Percentiles rank a stretch among this genome's conserved stretches.
phyloP scores from a whole-genome alignment of 2,329 filamentous ascomycete species.

The Periconia sp. region DNA sequence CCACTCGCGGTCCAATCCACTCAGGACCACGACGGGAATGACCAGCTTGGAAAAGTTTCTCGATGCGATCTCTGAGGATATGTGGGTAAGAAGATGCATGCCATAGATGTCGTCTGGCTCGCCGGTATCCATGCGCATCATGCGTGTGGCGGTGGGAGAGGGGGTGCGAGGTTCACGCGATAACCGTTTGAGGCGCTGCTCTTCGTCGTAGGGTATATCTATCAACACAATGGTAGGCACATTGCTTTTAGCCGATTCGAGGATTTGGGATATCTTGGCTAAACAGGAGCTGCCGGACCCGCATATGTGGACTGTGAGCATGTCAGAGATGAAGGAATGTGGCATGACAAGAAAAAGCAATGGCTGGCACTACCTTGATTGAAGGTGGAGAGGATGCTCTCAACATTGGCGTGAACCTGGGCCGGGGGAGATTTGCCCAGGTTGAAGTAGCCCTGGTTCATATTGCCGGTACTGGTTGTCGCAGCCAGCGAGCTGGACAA shows the following conservation, averaged over 20 bases:
- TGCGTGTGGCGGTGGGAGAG: conserved; percentile 41
- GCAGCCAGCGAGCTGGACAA: conserved; percentile 38
- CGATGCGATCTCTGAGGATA: conserved; percentile 46
- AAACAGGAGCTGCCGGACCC: conserved; percentile 43
- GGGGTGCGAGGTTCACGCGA: conserved; percentile 46
- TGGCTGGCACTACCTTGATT: conserved; percentile 40
- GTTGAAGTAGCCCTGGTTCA: conserved; percentile 40
- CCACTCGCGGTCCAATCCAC: conserved; percentile 38
- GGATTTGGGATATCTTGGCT: conserved; percentile 38
- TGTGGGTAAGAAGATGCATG: conserved; percentile 45
- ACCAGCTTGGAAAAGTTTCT: conserved; percentile 44
- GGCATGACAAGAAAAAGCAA: not conserved
- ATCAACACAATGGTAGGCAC: conserved; percentile 46
- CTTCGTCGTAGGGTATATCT: conserved; percentile 47
- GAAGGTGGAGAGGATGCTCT: conserved; percentile 45
- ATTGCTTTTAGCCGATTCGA: conserved; percentile 33
- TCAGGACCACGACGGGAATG: conserved; percentile 45
- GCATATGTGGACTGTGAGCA: conserved; percentile 41
- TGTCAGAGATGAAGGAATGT: not conserved
- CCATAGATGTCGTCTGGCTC: conserved; percentile 48
- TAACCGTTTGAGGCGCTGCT: conserved; percentile 42
- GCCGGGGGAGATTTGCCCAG: conserved; percentile 29
- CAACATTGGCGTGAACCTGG: conserved; percentile 43
- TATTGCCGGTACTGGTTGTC: conserved; percentile 34
- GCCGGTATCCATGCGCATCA: conserved; percentile 29